phyloP scores from a whole-genome alignment of 1,139 yeast genomes.

The Geotrichum europaeum region DNA sequence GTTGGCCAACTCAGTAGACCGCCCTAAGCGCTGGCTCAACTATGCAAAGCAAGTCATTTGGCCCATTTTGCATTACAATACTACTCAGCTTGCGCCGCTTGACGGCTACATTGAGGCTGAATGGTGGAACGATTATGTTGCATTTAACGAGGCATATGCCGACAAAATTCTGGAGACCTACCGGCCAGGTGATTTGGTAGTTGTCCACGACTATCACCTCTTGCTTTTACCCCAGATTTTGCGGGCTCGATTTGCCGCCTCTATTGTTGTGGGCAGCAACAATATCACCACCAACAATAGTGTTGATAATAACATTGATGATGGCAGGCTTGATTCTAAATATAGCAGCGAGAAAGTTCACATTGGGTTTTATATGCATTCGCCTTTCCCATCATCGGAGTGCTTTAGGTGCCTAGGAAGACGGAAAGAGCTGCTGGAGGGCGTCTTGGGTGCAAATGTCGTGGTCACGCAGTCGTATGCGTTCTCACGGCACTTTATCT shows the following conservation, averaged over 20 bases:
- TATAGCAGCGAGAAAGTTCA: conserved; percentile 39
- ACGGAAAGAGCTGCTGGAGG: conserved; percentile 74
- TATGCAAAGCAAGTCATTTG: conserved; percentile 87
- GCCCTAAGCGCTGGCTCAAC: conserved; percentile 63
- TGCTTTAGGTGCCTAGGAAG: conserved; percentile 83
- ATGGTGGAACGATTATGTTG: conserved; percentile 89
- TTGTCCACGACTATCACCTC: conserved; percentile 91
- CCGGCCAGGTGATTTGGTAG: conserved; percentile 82
- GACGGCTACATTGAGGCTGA: conserved; percentile 65
- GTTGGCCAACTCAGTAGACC: conserved; percentile 64
- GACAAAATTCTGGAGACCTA: conserved; percentile 66
- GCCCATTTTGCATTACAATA: conserved; percentile 92
- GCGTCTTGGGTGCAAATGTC: conserved; percentile 82
- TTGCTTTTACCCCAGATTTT: conserved; percentile 78
- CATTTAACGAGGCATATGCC: conserved; percentile 83
- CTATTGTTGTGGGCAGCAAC: neutral
- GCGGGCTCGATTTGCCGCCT: conserved; percentile 68
- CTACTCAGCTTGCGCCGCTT: conserved; percentile 48
- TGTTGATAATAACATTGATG: neutral
- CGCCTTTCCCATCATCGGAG: conserved; percentile 81
- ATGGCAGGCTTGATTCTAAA: neutral
- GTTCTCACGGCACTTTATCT: conserved; percentile 81
- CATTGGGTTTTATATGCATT: conserved; percentile 58
- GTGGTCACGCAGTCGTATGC: conserved; percentile 81
- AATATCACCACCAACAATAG: neutral